Evolutionary conservation across 352 stramenopile species (phyloP).

Genomic region (Globisporangium sylvaticum): DNA sequence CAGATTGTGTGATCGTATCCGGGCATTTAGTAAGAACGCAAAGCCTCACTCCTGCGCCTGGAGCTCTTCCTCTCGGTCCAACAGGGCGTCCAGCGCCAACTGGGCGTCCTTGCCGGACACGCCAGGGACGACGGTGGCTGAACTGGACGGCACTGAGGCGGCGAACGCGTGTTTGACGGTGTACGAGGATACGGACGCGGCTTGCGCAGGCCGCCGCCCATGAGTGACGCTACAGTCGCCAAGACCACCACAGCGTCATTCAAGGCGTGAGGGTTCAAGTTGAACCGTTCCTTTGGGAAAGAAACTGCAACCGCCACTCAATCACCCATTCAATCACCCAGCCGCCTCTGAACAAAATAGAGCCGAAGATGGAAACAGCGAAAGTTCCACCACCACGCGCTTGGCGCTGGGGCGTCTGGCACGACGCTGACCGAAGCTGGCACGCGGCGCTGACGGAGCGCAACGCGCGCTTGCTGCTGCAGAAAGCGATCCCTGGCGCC

Average conservation of each 20-base stretch:
- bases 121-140: slow-evolving; percentile 13
- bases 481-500: background rate
- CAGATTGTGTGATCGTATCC: background rate
- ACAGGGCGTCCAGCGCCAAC: slow-evolving; percentile 30
- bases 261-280: background rate
- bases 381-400: background rate
- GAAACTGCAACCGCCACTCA: background rate
- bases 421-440: slow-evolving; percentile 26
- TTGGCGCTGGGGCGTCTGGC: slow-evolving; percentile 36
- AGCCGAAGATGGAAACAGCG: background rate
- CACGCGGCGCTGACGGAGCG: slow-evolving; percentile 19
- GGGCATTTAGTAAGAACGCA: background rate
- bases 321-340: slow-evolving; percentile 5
- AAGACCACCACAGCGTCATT: background rate
- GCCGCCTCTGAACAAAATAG: background rate
- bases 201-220: slow-evolving; percentile 49
- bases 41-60: slow-evolving; percentile 40
- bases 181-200: slow-evolving; percentile 16
- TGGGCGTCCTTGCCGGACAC: slow-evolving; percentile 3
- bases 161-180: slow-evolving; percentile 18
- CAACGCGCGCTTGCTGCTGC: slow-evolving; percentile 8
- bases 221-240: slow-evolving; percentile 11
- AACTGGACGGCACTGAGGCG: slow-evolving; percentile 18
- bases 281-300: too few relatives aligned
- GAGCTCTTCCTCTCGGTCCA: slow-evolving; percentile 57